Evolutionary conservation across 2,329 filamentous ascomycete genomes (phyloP).

Genomic region (Cyphellophora attinorum): DNA sequence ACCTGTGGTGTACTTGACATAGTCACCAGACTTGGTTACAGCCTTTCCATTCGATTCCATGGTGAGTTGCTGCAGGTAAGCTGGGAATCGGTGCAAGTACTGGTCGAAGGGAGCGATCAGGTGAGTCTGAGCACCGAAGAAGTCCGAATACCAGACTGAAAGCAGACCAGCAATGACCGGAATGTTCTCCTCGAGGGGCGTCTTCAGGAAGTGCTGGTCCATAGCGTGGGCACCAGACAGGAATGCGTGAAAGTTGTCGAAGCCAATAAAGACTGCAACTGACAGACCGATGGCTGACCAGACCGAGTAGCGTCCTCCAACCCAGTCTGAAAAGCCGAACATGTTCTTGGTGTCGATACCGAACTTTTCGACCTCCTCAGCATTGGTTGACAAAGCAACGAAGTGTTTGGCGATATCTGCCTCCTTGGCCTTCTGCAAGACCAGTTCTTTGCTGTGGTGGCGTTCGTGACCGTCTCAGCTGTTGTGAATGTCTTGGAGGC

Average conservation of each 20-base stretch:
- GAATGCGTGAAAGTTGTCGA: slow-evolving; percentile 96
- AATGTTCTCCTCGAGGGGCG: slow-evolving; percentile 90
- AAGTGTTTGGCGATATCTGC: slow-evolving; percentile 91
- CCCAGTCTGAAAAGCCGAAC: slow-evolving; percentile 99
- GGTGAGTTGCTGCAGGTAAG: slow-evolving; percentile 96
- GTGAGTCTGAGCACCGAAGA: slow-evolving; percentile 96
- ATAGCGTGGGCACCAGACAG: slow-evolving; percentile 89
- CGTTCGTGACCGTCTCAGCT: slow-evolving; percentile 92
- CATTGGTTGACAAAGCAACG: slow-evolving; percentile 93
- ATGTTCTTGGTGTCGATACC: slow-evolving; percentile 99
- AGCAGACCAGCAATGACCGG: slow-evolving; percentile 83
- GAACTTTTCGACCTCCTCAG: slow-evolving; percentile 91
- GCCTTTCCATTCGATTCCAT: slow-evolving; percentile 99
- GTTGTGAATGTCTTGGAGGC: slow-evolving; percentile 99
- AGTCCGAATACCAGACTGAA: slow-evolving; percentile 98
- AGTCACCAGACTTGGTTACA: slow-evolving; percentile 75
- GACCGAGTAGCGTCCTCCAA: slow-evolving; percentile 94
- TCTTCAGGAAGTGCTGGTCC: slow-evolving; percentile 94
- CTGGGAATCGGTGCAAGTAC: slow-evolving; percentile 97
- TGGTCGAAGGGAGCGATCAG: slow-evolving; percentile 97
- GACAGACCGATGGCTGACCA: slow-evolving; percentile 98
- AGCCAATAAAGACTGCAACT: slow-evolving; percentile 90
- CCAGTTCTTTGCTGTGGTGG: slow-evolving; percentile 94
- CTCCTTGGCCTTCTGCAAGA: slow-evolving; percentile 77
- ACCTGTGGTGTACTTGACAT: slow-evolving; percentile 96